Base-by-base conservation (phyloP, 1,284 basidiomycete species). In the Puccinia novopanici region DNA sequence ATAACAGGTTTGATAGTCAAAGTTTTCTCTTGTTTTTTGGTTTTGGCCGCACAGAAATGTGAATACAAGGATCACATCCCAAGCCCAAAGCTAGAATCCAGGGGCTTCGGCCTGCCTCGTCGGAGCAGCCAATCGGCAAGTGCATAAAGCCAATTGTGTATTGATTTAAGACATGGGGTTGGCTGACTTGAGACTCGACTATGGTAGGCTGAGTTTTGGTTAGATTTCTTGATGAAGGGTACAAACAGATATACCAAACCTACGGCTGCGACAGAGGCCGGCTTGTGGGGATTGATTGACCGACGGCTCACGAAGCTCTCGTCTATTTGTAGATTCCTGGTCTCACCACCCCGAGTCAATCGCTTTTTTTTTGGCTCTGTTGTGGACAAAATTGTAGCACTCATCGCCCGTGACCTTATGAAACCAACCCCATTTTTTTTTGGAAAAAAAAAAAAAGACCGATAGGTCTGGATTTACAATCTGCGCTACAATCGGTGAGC, bases 81-180 rank as follows among this genome's bases (percentile, higher is more conserved):
- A 63, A 63, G 17, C 61, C 61, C 19, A 22, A n/a, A n/a, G n/a
- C n/a, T n/a, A n/a, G 17, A n/a, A 40, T 63, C 61, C 61, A 40
- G 37, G 61, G 40, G 61, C 34, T 63, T 63, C 61, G 61, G 37
- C 61, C 37, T 40, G 67, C 42, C 50, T 70, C 45, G 67, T 70
- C 67, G 67, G 67, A 70, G 67, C 67, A 70, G 37, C 15, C 67
- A 70, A 50, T 70, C 45, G 42, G 50, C 30, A 52, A 70, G 15
- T 50, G 24, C 67, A 70, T 70, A 48, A 34, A 70, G 67, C 45
- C 30, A 70, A 70, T 70, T 70, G n/a, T n/a, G n/a, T n/a, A 70
- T 70, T n/a, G 45, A 22, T 40, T 37, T 24, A 52, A 70, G 67
- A 70, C 45, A 68, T 68, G 42, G n/a, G 42, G 48, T 68, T 68